Percentiles rank a stretch among this genome's conserved stretches.
Evolutionary conservation across 225 moss, liverwort and hornwort genomes (phyloP).

Genomic region (Physcomitrellopsis africana): DNA sequence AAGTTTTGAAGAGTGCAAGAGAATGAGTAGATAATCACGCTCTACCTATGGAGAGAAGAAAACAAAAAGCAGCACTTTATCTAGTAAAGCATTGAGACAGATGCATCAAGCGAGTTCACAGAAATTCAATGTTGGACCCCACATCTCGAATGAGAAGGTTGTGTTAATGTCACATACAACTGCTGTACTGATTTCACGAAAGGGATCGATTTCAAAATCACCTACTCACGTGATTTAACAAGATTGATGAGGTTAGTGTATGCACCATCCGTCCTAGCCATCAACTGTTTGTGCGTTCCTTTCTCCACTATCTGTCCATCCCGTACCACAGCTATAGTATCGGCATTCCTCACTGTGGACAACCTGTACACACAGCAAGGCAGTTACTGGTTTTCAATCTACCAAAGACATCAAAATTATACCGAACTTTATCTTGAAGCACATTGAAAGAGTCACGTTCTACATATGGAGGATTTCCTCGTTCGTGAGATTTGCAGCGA

Average conservation of each 20-base stretch:
- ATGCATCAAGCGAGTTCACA: conserved; percentile 11
- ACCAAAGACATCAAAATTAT: background rate
- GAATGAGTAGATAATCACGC: too few species aligned
- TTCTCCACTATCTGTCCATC: conserved; percentile 63
- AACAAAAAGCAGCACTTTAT: background rate
- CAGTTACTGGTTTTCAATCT: background rate
- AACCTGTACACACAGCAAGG: conserved; percentile 33
- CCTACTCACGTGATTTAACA: conserved; percentile 35
- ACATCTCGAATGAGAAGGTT: conserved; percentile 5
- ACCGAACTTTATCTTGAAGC: conserved; percentile 4
- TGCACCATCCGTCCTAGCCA: conserved; percentile 40
- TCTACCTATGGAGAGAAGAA: background rate
- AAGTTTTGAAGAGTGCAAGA: too few species aligned
- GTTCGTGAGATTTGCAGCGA: conserved; percentile 2
- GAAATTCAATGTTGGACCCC: conserved; percentile 2
- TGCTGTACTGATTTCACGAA: background rate
- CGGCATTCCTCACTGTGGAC: conserved; percentile 61
- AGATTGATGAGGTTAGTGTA: conserved; percentile 61
- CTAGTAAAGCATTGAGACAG: background rate
- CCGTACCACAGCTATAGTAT: conserved; percentile 60
- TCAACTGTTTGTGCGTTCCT: conserved; percentile 49
- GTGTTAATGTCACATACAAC: background rate
- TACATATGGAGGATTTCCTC: background rate
- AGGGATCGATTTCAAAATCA: conserved; percentile 8
- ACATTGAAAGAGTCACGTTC: background rate